A percentile compares a stretch with the other conserved stretches of the same genome.
Evolutionary conservation across 306 rosid genomes (phyloP).

Genomic region (Elaeagnus macrophylla): DNA sequence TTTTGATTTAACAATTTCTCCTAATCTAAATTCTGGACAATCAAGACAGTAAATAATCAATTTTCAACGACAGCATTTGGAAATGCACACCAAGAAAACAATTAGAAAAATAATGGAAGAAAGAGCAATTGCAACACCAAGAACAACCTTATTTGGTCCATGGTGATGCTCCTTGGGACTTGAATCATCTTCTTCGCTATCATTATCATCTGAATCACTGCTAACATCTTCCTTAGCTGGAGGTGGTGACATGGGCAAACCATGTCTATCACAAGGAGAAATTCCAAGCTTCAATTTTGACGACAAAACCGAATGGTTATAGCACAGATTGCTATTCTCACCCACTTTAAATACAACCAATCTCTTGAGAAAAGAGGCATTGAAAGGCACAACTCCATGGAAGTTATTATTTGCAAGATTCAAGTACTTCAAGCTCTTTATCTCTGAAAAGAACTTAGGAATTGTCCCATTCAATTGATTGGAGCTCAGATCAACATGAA

Average conservation of each 20-base stretch:
- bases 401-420: conserved; percentile 74
- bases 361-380: conserved; percentile 38
- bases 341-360: conserved; percentile 49
- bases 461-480: conserved; percentile 79
- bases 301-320: conserved; percentile 59
- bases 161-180: conserved; percentile 39
- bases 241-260: conserved; percentile 73
- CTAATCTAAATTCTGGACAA: conserved; percentile 27
- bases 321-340: conserved; percentile 64
- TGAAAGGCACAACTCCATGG: conserved; percentile 73
- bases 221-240: conserved; percentile 51
- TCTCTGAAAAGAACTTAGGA: conserved; percentile 62
- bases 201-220: conserved; percentile 49
- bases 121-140: conserved; percentile 79
- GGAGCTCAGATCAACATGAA: conserved; percentile 85
- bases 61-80: conserved; percentile 65
- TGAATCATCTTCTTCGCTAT: conserved; percentile 26
- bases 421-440: conserved; percentile 59
- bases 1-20: conserved; percentile 17
- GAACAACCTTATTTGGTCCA: conserved; percentile 76
- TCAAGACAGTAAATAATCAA: not conserved
- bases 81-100: conserved; percentile 54
- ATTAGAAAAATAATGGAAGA: conserved; percentile 74
- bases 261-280: conserved; percentile 77
- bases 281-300: conserved; percentile 87